These are phyloP conservation scores for Pistacia atlantica DNA, from an alignment of 345 rosid species.

Conservation along the genomic window DNA sequence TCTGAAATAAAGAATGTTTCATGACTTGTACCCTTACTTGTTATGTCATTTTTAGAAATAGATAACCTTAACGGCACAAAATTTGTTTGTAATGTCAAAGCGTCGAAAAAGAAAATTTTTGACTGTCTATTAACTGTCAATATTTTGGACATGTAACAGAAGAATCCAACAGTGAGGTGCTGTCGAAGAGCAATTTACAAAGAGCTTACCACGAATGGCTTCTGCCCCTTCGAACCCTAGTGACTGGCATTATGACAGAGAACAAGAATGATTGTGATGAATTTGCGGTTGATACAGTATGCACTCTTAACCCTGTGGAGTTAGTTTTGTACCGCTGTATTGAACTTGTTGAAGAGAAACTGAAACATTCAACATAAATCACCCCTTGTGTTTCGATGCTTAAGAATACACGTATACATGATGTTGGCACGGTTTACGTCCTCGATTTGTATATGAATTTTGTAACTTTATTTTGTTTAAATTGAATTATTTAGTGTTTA, in stretches of 20 bases:
- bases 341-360: conserved; percentile 77
- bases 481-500: neutral
- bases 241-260: conserved; percentile 49
- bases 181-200: conserved; percentile 55
- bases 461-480: neutral
- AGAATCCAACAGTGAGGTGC: conserved; percentile 49
- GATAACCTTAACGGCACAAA: too few relatives aligned
- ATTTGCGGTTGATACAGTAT: conserved; percentile 28
- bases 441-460: neutral
- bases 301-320: conserved; percentile 66
- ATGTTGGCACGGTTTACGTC: neutral
- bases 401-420: neutral
- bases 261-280: conserved; percentile 45
- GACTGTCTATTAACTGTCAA: neutral
- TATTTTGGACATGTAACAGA: conserved; percentile 36
- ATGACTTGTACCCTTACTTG: too few relatives aligned
- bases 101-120: neutral
- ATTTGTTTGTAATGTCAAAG: too few relatives aligned
- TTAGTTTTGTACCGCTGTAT: conserved; percentile 78
- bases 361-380: conserved; percentile 28
- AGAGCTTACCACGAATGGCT: conserved; percentile 80
- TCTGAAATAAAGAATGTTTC: too few relatives aligned
- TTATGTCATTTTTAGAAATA: neutral
- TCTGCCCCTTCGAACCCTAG: conserved; percentile 69
- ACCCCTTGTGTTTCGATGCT: neutral